Percentiles rank a stretch among this genome's conserved stretches.
Evolutionary conservation across 129 eudicot species (phyloP).

Genomic region (Lonicera japonica): DNA sequence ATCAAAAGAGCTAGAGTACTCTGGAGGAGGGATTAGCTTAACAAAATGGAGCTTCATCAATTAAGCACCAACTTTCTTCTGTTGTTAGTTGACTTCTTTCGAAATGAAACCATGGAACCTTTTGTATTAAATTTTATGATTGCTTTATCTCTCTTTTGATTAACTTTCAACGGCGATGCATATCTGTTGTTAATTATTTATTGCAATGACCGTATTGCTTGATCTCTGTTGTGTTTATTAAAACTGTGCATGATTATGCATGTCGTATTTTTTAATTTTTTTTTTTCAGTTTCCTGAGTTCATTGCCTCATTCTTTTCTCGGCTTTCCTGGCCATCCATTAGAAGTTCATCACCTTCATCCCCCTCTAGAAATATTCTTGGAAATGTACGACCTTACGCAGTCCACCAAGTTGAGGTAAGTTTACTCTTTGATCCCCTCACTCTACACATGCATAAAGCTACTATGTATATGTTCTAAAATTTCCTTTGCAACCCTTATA

Average conservation of each 20-base stretch:
- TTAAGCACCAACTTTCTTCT: too few species aligned
- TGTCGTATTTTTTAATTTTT: background rate
- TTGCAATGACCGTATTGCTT: background rate
- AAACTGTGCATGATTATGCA: background rate
- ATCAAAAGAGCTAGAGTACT: too few species aligned
- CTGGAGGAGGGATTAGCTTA: too few species aligned
- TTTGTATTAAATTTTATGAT: too few species aligned
- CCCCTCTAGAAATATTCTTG: conserved; percentile 43
- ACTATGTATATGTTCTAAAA: too few species aligned
- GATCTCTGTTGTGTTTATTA: background rate
- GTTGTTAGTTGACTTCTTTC: too few species aligned
- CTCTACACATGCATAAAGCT: too few species aligned
- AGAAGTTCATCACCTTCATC: conserved; percentile 54
- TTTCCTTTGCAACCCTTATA: too few species aligned
- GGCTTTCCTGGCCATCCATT: conserved; percentile 75
- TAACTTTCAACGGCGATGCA: background rate
- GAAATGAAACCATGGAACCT: too few species aligned
- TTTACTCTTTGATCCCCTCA: background rate
- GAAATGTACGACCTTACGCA: conserved; percentile 45
- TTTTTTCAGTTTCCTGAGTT: conserved; percentile 71
- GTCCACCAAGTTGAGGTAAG: conserved; percentile 76
- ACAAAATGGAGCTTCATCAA: too few species aligned
- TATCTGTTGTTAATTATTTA: background rate
- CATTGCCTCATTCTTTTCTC: conserved; percentile 73
- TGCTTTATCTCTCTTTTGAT: background rate